Base-by-base conservation (phyloP, 2,329 filamentous ascomycete species). In the Dactylonectria estremocensis region DNA sequence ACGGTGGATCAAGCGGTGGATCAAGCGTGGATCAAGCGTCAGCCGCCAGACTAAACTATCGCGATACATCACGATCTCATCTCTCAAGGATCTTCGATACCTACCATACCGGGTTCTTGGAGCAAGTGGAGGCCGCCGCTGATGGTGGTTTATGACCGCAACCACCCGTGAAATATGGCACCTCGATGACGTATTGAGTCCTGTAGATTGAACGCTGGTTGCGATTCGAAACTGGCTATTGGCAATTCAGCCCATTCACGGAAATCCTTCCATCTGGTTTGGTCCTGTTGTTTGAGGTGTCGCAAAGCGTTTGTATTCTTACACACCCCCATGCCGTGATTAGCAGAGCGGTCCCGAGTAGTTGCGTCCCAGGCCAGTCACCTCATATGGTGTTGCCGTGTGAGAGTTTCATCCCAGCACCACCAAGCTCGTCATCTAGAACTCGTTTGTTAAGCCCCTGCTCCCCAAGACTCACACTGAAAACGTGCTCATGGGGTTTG, bases 21-120 rank as follows among this genome's bases (percentile, higher is more conserved):
- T 16, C 10, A 16, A 16, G 18, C 45, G 22, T 43, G 37, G 56
- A 66, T 66, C 61, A 61, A 67, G 61, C 63, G 63, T 69, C 57
- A 9, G 56, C 58, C 69, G 67, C 72, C 72, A 69, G 67, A 59
- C 67, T 70, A 69, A 68, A 59, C 67, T 69, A 74, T 74, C 72
- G 65, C 75, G 71, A 74, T 74, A 56, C 57, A 70, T 69, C 61
- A 53, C 72, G 72, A 74, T 74, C 67, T 56, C 53, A 73, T 74
- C 69, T 52, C 22, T 52, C 22, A 14, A 52, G 28, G 28, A 52
- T 53, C 28, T 64, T 59, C 28, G 66, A 61, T 56, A 56, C 24
- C 24, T 28, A 28, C 24, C 24, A 55, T 31, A 64, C 64, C 58
- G 67, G 62, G 63, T 69, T 67, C 58, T 63, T 70, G 61, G 66